Evolutionary conservation across 768 basidiomycete species (phyloP), one percentile per base, ranked within the genome.

Genomic region (Lentinula lateritia): DNA sequence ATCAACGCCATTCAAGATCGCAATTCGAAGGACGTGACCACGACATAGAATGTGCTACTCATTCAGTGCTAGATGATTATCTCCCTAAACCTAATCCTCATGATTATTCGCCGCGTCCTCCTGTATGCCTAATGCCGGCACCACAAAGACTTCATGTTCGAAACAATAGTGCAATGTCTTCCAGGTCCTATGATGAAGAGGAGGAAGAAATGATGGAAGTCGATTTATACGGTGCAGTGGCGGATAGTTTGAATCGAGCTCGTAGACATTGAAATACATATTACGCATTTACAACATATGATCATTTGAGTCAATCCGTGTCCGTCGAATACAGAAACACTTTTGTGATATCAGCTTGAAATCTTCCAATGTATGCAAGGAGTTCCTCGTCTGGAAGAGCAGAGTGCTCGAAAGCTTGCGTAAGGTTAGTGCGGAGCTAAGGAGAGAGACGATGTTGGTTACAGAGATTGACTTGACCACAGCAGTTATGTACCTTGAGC

Each of bases 371-470:
- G 68, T 92, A 92, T 3, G 75, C 74, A 16, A 84, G 70, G 1
- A 93, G 75, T 50, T 92, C 92, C 62, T 80, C 78, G 58, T 89
- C 86, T 1, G 90, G 90, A 35, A 94, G 80, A 2, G 86, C 78
- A 16, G 92, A 91, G 66, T 92, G 76, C 34, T 90, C 83, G 43
- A 84, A 72, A 0, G 86, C 88, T 73, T 95, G 91, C 0, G 75
- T 82, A 15, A 95, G 82, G 67, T 93, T 89, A 0, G 88, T 87
- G 58, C 82, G 81, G 43, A 93, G 81, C 90, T 92, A 67, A n/a
- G 59, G 56, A 53, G 45, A 16, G n/a, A 54, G 4, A 41, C 4
- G 35, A 54, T n/a, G 5, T 9, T 28, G 3, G 28, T 28, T 28
- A 28, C 28, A 3, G 28, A 28, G 2, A 28, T 28, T 28, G 28